Conservation (phyloP, 345 rosid genomes). For the Anastatica hierochuntica region DNA sequence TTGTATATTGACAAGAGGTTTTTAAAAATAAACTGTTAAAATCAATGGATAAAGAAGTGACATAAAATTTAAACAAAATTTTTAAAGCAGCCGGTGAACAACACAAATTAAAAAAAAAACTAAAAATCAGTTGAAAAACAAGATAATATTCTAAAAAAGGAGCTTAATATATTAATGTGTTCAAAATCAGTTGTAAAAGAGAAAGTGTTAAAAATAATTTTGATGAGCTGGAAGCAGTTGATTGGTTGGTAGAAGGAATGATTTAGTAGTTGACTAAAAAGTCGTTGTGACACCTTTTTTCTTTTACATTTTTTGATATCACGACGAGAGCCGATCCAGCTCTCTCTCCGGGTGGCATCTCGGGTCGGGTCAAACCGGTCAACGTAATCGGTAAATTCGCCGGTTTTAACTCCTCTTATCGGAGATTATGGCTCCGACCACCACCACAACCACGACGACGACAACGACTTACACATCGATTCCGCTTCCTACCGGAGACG, state of each 20-base stretch:
- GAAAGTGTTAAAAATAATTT: too few species aligned
- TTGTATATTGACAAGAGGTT: not conserved
- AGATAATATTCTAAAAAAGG: too few species aligned
- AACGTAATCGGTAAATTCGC: not conserved
- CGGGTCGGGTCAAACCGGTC: slow-evolving; percentile 21
- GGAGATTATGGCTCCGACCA: slow-evolving; percentile 7
- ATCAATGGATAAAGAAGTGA: not conserved
- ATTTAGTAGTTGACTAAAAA: slow-evolving; percentile 17
- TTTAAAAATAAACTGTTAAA: too few species aligned
- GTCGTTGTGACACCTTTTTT: not conserved
- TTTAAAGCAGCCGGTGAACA: not conserved
- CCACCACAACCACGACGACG: slow-evolving; percentile 14
- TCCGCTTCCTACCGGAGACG: slow-evolving; percentile 41
- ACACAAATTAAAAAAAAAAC: not conserved
- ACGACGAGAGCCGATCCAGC: not conserved
- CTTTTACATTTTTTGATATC: too few species aligned
- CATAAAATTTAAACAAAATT: not conserved
- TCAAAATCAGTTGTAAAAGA: too few species aligned
- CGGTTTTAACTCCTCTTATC: not conserved
- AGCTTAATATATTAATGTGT: too few species aligned
- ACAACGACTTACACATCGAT: slow-evolving; percentile 39
- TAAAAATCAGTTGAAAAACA: too few species aligned
- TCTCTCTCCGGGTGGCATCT: not conserved
- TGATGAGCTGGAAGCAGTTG: not conserved
- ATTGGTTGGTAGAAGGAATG: slow-evolving; percentile 5